Base-by-base conservation (phyloP, 2,329 filamentous ascomycete species). In the Colletotrichum godetiae region DNA sequence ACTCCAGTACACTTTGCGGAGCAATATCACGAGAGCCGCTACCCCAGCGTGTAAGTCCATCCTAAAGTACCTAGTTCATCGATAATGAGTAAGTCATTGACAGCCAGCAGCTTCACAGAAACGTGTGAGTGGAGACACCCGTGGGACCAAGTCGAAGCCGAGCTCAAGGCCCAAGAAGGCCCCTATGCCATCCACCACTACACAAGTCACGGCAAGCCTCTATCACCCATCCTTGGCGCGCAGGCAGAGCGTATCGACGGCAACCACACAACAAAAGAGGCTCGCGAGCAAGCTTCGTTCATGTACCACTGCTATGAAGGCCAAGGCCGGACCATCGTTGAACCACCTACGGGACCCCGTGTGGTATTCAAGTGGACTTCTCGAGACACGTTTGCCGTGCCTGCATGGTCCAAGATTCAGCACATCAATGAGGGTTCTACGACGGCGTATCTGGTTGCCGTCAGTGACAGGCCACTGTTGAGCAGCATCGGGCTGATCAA, bases 1-100 rank as follows among this genome's bases (percentile, higher is more conserved):
- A 85, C 86, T 3, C 87, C 86, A 0, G 86, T 89, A 0, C 85
- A 90, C 75, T 90, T 90, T 74, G 87, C 88, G 1, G 83, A 90
- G 78, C 84, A 87, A 63, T 90, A 85, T 65, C 74, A 81, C 5
- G 77, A 86, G 29, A 77, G 81, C 0, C 78, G 88, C 19, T 89
- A 90, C 70, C 88, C 88, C 0, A 87, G 86, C 62, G 79, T 82
- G 76, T 82, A 72, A 76, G 80, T 77, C 8, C 10, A 2, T 12
- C 19, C 8, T 27, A 27, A 27, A 27, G 27, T 27, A 29, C 27
- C 27, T 31, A 57, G 8, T 33, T 52, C 8, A 8, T 13, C 13
- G 11, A 24, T 6, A 19, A n/a, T 1, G 2, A 29, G 19, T 6
- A 11, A 22, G 35, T 1, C 24, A 24, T 49, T 68, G 58, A 74